A percentile compares a stretch with the other conserved stretches of the same genome.
Conservation (phyloP, 1,139 yeast species). For the Suhomyces choctaworum region DNA sequence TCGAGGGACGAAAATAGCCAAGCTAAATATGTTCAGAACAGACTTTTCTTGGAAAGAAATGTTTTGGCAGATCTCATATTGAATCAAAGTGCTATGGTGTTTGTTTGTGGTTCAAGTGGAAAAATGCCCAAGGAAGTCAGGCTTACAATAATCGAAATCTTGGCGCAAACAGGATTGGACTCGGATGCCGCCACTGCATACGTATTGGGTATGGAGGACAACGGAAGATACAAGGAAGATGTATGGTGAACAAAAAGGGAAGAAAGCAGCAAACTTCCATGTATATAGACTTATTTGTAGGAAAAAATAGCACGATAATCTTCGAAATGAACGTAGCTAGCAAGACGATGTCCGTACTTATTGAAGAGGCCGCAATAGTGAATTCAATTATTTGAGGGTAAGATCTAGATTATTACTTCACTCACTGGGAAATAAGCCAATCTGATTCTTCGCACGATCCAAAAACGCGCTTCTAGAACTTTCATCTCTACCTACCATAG, state of each 20-base stretch:
- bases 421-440: too few relatives aligned
- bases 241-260: slow-evolving; percentile 69
- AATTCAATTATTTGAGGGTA: too few relatives aligned
- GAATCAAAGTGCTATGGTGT: slow-evolving; percentile 58
- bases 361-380: too few relatives aligned
- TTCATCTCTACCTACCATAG: too few relatives aligned
- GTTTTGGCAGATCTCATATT: slow-evolving; percentile 53
- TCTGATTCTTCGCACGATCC: too few relatives aligned
- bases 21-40: slow-evolving; percentile 75
- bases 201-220: slow-evolving; percentile 61
- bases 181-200: slow-evolving; percentile 52
- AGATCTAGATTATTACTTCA: too few relatives aligned
- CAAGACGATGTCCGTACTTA: too few relatives aligned
- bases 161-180: slow-evolving; percentile 44
- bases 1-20: slow-evolving; percentile 30
- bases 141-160: slow-evolving; percentile 64
- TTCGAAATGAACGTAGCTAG: too few relatives aligned
- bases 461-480: too few relatives aligned
- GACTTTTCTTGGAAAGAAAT: slow-evolving; percentile 50
- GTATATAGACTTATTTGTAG: background rate
- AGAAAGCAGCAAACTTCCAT: background rate
- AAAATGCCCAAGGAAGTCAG: slow-evolving; percentile 92
- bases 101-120: slow-evolving; percentile 91
- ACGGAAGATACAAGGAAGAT: slow-evolving; percentile 78
- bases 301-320: too few relatives aligned